Conservation (phyloP, 2,329 filamentous ascomycete genomes). For the Aspergillus ruber region DNA sequence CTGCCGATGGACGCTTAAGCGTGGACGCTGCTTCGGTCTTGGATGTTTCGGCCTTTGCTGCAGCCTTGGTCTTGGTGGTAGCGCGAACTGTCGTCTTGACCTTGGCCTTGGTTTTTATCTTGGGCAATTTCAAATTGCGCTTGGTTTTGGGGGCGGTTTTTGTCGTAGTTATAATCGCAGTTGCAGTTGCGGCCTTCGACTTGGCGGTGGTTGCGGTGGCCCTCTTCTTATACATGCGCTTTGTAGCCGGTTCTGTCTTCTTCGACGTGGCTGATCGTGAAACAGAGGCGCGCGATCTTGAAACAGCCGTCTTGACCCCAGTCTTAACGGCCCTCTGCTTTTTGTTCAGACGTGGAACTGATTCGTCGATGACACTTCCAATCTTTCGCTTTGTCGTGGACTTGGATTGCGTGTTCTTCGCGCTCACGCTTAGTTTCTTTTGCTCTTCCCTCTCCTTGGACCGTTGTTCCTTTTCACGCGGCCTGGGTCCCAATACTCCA, state of each 20-base stretch:
- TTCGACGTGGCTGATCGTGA: slow-evolving; percentile 14
- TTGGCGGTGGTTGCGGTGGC: slow-evolving; percentile 12
- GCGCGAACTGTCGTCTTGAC: slow-evolving; percentile 18
- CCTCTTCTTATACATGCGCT: slow-evolving; percentile 10
- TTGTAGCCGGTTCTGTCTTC: slow-evolving; percentile 13
- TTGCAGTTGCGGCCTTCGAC: not conserved
- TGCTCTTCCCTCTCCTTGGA: slow-evolving; percentile 23
- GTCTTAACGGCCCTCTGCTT: slow-evolving; percentile 29
- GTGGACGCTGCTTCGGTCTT: slow-evolving; percentile 16
- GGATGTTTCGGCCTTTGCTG: slow-evolving; percentile 5
- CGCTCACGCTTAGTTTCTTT: slow-evolving; percentile 16
- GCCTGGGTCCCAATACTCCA: slow-evolving; percentile 54
- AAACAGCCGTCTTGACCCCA: slow-evolving; percentile 25
- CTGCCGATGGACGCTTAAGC: slow-evolving; percentile 22
- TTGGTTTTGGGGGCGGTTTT: slow-evolving; percentile 14
- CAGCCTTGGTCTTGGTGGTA: slow-evolving; percentile 7
- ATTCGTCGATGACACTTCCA: slow-evolving; percentile 18
- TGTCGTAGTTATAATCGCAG: not conserved
- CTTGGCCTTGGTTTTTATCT: slow-evolving; percentile 22
- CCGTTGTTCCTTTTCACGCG: slow-evolving; percentile 42
- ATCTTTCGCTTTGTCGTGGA: slow-evolving; percentile 28
- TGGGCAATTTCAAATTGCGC: slow-evolving; percentile 22
- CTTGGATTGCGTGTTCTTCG: slow-evolving; percentile 13
- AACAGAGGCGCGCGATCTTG: slow-evolving; percentile 16
- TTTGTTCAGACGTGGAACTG: slow-evolving; percentile 25